These are phyloP conservation scores for Athelia sp. DNA, from an alignment of 1,284 basidiomycete species.

Conservation along the genomic window DNA sequence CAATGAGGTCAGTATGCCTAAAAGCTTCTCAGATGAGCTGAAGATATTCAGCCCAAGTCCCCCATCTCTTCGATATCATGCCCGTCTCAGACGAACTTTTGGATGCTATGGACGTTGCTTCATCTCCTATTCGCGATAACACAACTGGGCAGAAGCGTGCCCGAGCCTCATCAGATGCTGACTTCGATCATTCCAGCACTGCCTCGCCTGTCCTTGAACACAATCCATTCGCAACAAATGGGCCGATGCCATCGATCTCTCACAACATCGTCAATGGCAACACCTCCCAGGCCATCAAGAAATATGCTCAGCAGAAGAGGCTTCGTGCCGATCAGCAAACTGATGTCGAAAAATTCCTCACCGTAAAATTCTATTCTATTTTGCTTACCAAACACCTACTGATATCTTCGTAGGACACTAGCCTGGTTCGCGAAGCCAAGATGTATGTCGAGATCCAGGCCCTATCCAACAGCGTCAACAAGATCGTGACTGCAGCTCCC, in stretches of 20 bases:
- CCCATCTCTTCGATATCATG: too few species aligned
- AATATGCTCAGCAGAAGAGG: background rate
- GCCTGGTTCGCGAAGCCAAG: background rate
- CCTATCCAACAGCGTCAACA: background rate
- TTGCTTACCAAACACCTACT: background rate
- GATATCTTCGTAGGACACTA: background rate
- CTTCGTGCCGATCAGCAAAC: background rate
- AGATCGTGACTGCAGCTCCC: background rate
- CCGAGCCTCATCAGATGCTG: background rate
- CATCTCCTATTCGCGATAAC: background rate
- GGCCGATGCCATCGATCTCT: background rate
- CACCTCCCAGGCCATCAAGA: background rate
- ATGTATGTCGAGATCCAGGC: background rate
- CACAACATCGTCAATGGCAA: background rate
- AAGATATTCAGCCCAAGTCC: too few species aligned
- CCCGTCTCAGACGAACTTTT: too few species aligned
- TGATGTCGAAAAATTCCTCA: background rate
- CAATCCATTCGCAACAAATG: background rate
- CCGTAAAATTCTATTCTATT: background rate
- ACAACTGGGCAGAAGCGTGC: too few species aligned
- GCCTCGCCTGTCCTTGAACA: too few species aligned
- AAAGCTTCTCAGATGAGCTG: too few species aligned
- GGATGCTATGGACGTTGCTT: background rate
- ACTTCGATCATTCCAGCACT: too few species aligned
- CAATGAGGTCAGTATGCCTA: too few species aligned